These are phyloP conservation scores for Hygrophorus pudorinus DNA, from an alignment of 768 basidiomycete genomes.

Conservation along the genomic window DNA sequence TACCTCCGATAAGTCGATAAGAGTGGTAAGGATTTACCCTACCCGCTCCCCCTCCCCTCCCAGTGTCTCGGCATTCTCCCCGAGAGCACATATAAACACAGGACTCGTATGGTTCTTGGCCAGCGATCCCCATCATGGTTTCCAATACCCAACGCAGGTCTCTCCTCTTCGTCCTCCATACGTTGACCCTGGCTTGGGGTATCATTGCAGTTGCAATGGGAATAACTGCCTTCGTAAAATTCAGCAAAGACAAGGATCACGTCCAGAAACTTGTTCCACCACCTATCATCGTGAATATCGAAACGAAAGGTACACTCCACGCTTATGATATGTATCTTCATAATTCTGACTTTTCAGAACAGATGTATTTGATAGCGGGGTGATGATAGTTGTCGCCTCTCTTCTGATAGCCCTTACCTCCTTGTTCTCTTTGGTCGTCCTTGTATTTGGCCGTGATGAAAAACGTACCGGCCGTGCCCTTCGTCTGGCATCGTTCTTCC, in stretches of 20 bases:
- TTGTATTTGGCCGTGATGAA: slow-evolving; percentile 6
- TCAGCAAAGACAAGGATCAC: slow-evolving; percentile 11
- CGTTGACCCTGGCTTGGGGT: slow-evolving; percentile 21
- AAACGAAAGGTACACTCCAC: slow-evolving; percentile 12
- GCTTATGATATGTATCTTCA: neutral
- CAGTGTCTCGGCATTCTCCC: too few relatives aligned
- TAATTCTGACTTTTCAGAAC: neutral
- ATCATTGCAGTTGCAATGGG: slow-evolving; percentile 7
- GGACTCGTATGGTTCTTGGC: neutral
- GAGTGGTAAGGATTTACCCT: too few relatives aligned
- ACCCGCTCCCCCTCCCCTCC: too few relatives aligned
- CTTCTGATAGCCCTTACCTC: slow-evolving; percentile 12
- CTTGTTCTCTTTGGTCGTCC: slow-evolving; percentile 8
- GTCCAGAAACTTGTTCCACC: slow-evolving; percentile 12
- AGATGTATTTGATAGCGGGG: slow-evolving; percentile 16
- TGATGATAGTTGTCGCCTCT: slow-evolving; percentile 12
- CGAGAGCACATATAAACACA: neutral
- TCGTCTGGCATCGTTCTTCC: slow-evolving; percentile 21
- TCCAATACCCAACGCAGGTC: neutral
- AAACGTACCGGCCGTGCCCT: too few relatives aligned
- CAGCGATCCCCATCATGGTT: neutral
- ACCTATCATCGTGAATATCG: slow-evolving; percentile 10
- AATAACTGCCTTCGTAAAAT: slow-evolving; percentile 18
- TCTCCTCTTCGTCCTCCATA: slow-evolving; percentile 16
- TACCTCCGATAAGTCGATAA: too few relatives aligned